Evolutionary conservation across 176 grass and related monocot genomes (phyloP), one percentile per base, ranked within the genome.

Genomic region (Carex scoparia): DNA sequence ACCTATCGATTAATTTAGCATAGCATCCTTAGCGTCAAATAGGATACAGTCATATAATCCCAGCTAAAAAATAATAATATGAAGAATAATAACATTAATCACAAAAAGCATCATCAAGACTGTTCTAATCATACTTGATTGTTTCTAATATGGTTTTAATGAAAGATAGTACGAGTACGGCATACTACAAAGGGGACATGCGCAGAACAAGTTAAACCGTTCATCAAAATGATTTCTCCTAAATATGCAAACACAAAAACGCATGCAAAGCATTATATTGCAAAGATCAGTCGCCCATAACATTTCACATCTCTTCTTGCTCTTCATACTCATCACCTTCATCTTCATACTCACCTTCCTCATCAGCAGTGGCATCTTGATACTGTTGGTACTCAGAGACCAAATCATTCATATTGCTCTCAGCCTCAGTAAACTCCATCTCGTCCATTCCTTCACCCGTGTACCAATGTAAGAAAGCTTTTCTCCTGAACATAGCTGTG

Each of bases 401-500:
- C 0, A 97, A 89, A 23, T 97, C 94, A 15, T 97, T 97, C 94
- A 97, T 97, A 85, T 94, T 94, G 82, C 93, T 94, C 65, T 94
- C 93, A 0, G 93, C 93, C 87, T 94, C 93, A 0, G 93, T 94
- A 84, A 94, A 94, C 82, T 94, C 93, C 90, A 94, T 94, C 73
- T 94, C 93, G 10, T 94, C 93, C 93, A 94, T 94, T 53, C 93
- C 93, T 84, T 94, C 93, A 0, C 88, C 93, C 0, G 93, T 94
- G 85, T 94, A 92, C 93, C 93, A 94, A 60, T 94, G 93, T 87
- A 94, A 92, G 86, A 94, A 94, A 69, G 94, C 94, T 87, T 97
- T 97, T 82, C 94, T 90, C 88, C 91, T 87, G 79, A 97, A 97
- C 94, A 97, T 97, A 37, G 94, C 94, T 1, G 94, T 97, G 86